Percentiles rank a stretch among this genome's conserved stretches.
Conservation (phyloP, 2,329 filamentous ascomycete genomes). For the Ambrosiella beaveri region DNA sequence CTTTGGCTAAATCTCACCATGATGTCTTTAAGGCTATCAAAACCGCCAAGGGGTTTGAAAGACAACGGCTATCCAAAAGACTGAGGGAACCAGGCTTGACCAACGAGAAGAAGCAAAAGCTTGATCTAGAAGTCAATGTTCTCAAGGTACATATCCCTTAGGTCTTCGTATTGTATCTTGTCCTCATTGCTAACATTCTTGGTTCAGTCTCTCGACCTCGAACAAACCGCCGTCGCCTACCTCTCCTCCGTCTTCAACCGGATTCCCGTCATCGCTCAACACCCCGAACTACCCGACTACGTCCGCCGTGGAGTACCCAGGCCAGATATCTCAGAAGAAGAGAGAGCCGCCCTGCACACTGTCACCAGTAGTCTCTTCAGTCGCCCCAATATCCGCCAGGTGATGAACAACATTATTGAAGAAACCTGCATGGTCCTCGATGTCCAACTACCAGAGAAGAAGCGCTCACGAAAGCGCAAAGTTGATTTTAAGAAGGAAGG, state of each 20-base stretch:
- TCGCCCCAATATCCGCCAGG: conserved; percentile 31
- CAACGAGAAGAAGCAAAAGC: conserved; percentile 34
- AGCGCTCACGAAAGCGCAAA: conserved; percentile 18
- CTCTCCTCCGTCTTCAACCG: conserved; percentile 36
- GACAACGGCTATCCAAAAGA: conserved; percentile 54
- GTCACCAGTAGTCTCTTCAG: conserved; percentile 42
- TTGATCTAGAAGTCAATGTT: conserved; percentile 43
- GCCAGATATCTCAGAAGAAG: conserved; percentile 34
- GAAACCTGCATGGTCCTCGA: conserved; percentile 32
- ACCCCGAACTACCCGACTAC: conserved; percentile 31
- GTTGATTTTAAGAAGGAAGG: conserved; percentile 16
- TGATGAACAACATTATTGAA: conserved; percentile 30
- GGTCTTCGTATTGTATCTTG: not conserved
- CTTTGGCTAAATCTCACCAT: conserved; percentile 38
- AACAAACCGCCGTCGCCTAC: conserved; percentile 38
- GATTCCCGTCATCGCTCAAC: conserved; percentile 34
- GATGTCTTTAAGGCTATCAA: conserved; percentile 52
- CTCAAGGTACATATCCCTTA: conserved; percentile 28
- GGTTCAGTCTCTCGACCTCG: conserved; percentile 36
- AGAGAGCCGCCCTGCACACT: conserved; percentile 35
- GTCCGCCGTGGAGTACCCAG: conserved; percentile 31
- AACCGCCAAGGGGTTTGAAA: conserved; percentile 56
- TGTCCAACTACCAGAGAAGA: conserved; percentile 30
- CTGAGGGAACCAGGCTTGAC: conserved; percentile 29
- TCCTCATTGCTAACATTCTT: conserved; percentile 2